Base-by-base conservation (phyloP, 2,329 filamentous ascomycete genomes). In the Aspergillus ochraceus region DNA sequence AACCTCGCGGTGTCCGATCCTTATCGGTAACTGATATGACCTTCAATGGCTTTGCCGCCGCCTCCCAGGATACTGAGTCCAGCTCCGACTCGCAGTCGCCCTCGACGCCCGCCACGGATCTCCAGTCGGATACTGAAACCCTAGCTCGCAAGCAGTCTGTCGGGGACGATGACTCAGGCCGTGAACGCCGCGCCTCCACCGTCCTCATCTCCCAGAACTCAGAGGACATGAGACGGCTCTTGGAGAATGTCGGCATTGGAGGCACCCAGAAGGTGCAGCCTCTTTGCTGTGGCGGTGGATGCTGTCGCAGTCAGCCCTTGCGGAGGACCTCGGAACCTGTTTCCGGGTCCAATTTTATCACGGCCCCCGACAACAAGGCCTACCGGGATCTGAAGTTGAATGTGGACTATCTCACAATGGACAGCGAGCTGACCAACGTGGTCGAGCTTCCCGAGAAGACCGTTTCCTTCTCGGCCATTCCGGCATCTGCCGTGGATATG, bases 311-410 rank as follows among this genome's bases (percentile, higher is more conserved):
- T 59, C 81, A 86, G 69, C 81, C 81, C 32, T 69, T 88, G 67
- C 79, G 79, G 45, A 74, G 80, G 6, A 75, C 82, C 60, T 61
- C 68, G 58, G 68, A 71, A 9, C 73, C 76, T 22, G 65, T 71
- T 24, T 79, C 77, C 4, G 71, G 77, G 8, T 72, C 78, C 46
- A 74, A 80, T 47, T 81, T 84, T 3, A 79, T 88, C 55, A 75
- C 78, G 39, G 73, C 81, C 2, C 93, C 94, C 1, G 87, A 95
- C 74, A 98, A 96, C 69, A 84, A 89, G 60, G 95, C 95, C 17
- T 99, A 90, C 79, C 84, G 86, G 58, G 91, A 89, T 61, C 83
- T 99, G 52, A 83, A 88, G 55, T 83, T 98, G 66, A 90, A 89
- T 68, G 83, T 98, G 61, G 87, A 87, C 59, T 84, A 88, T 32